Evolutionary conservation across 129 eudicot genomes (phyloP), one percentile per base, ranked within the genome.

Genomic region (Artemisia argyi): DNA sequence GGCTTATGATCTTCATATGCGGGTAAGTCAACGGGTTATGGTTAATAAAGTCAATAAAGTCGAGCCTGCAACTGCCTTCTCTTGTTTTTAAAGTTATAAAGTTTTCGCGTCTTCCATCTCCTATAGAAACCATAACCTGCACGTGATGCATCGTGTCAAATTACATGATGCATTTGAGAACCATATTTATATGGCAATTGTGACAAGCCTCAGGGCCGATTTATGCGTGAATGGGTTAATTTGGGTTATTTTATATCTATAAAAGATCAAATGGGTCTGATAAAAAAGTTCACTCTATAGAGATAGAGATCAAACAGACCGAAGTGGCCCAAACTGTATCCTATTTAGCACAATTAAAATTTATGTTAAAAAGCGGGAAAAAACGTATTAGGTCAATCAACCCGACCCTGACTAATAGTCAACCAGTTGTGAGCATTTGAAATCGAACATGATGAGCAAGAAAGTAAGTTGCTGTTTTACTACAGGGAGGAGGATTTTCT

Each of bases 71-170:
- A 54, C 81, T 79, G 68, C 88, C 85, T 48, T 75, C 68, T 4
- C 64, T 71, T 3, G 94, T 82, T 71, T 81, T 81, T 68, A 92
- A 81, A 44, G 82, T 57, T 62, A 92, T 89, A 17, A 35, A 28
- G 30, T 80, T 84, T 68, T 81, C 86, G 48, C 73, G 72, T 81
- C 79, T 88, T 60, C 87, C 89, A 3, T 64, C 77, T 24, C 59
- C 79, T 28, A 92, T 78, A 0, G 89, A 81, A 75, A 92, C 94
- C 80, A 75, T 86, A 47, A 92, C 96, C 66, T 61, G 66, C 47
- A 30, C 0, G 66, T 61, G 3, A 14, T 12, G 11, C 5, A 5
- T 1, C 0, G 66, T 1, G 11, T 61, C 47, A 61, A 26, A 61
- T 28, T 4, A 14, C 47, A 61, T 24, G n/a, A 9, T 5, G 47